These are phyloP conservation scores for Phytopythium sindhum DNA, from an alignment of 352 stramenopile genomes.

Conservation along the genomic window DNA sequence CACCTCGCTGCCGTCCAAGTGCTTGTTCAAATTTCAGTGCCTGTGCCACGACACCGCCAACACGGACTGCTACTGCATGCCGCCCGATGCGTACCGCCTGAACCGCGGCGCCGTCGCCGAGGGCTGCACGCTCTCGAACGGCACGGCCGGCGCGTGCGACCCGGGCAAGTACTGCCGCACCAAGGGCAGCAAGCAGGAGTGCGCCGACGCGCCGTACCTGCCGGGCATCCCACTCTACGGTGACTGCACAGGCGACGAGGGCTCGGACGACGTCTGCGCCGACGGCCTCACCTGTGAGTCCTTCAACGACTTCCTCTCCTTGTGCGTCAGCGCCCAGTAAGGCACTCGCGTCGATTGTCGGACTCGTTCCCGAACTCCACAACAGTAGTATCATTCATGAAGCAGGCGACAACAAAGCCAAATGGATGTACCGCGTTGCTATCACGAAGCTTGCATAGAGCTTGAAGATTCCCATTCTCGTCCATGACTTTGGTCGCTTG, in stretches of 20 bases:
- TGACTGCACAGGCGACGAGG: constrained; percentile 31
- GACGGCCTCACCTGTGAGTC: constrained; percentile 33
- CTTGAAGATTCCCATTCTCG: not conserved
- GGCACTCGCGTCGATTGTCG: not conserved
- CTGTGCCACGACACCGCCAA: constrained; percentile 39
- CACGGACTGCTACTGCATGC: constrained; percentile 44
- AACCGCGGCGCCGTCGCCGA: constrained; percentile 17
- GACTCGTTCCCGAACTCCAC: not conserved
- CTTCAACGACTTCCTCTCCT: constrained; percentile 31
- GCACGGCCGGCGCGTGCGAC: constrained; percentile 29
- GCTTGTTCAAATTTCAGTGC: constrained; percentile 46
- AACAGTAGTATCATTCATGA: not conserved
- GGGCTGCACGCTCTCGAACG: constrained; percentile 36
- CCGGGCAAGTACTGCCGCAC: constrained; percentile 55
- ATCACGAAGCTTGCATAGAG: not conserved
- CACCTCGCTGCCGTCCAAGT: constrained; percentile 38
- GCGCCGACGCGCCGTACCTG: constrained; percentile 38
- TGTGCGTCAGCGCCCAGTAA: constrained; percentile 24
- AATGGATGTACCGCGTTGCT: not conserved
- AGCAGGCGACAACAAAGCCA: not conserved
- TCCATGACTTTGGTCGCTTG: not conserved
- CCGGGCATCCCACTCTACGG: constrained; percentile 37
- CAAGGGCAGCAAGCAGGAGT: constrained; percentile 47
- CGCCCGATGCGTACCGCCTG: constrained; percentile 43
- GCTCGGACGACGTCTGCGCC: constrained; percentile 18